Conservation (phyloP, 192 early-diverging fungal genomes). For the Gryganskiella cystojenkinii region DNA sequence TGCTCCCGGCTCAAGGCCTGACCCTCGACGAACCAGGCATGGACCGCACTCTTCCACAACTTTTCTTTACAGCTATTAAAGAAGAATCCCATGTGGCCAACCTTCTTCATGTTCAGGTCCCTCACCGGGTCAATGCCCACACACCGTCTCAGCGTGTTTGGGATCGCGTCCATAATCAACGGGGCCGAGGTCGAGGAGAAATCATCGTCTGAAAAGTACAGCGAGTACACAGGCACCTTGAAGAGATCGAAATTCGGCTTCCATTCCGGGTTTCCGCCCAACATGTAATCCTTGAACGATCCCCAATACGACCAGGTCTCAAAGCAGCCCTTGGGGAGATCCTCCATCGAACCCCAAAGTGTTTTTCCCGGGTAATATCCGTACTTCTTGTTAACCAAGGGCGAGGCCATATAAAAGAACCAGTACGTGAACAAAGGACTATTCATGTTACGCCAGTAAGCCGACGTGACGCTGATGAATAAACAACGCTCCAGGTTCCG, state of each 20-base stretch:
- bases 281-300: constrained; percentile 39
- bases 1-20: constrained; percentile 29
- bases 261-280: constrained; percentile 52
- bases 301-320: constrained; percentile 45
- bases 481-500: constrained; percentile 43
- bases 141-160: constrained; percentile 30
- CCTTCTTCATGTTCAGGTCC: constrained; percentile 53
- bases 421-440: constrained; percentile 46
- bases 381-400: constrained; percentile 26
- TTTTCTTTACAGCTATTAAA: constrained; percentile 46
- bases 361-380: constrained; percentile 48
- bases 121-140: constrained; percentile 30
- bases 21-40: constrained; percentile 38
- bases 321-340: constrained; percentile 43
- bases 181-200: constrained; percentile 35
- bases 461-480: constrained; percentile 42
- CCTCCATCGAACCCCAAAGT: constrained; percentile 46
- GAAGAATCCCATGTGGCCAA: constrained; percentile 52
- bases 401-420: constrained; percentile 50
- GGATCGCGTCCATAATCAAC: constrained; percentile 26
- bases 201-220: constrained; percentile 50
- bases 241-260: constrained; percentile 47
- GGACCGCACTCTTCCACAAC: constrained; percentile 38
- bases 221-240: constrained; percentile 42
- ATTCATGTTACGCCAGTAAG: constrained; percentile 48